Evolutionary conservation across 768 basidiomycete species (phyloP).

Genomic region (Podaxis sp.): DNA sequence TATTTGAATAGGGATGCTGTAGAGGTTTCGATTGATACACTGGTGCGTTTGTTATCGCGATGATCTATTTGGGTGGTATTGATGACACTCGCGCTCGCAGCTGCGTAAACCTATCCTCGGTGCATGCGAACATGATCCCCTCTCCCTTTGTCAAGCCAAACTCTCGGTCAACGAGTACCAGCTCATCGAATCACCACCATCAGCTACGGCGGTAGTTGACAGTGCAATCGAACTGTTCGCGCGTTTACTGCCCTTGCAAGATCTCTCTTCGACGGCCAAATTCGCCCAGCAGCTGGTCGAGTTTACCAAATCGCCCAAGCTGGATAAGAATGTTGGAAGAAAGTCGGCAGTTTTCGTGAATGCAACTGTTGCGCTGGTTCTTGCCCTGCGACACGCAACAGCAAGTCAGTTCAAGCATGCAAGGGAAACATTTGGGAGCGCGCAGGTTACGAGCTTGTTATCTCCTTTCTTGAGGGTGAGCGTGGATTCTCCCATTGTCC

Average conservation of each 20-base stretch:
- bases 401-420: conserved; percentile 52
- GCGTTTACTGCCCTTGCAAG: conserved; percentile 75
- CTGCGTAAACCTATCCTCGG: conserved; percentile 76
- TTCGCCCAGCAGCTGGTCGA: conserved; percentile 61
- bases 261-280: conserved; percentile 52
- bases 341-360: conserved; percentile 85
- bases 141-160: conserved; percentile 60
- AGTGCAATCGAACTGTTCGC: conserved; percentile 87
- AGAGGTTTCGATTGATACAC: conserved; percentile 72
- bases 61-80: conserved; percentile 2
- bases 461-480: conserved; percentile 77
- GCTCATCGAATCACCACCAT: conserved; percentile 64
- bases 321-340: conserved; percentile 85
- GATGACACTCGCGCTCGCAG: conserved; percentile 32
- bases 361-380: conserved; percentile 68
- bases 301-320: conserved; percentile 66
- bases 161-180: conserved; percentile 42
- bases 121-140: conserved; percentile 84
- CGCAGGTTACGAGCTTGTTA: conserved; percentile 58
- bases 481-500: not conserved
- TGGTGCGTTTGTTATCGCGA: conserved; percentile 48
- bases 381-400: conserved; percentile 61
- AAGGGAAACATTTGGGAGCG: conserved; percentile 63
- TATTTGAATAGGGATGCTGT: conserved; percentile 74
- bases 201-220: conserved; percentile 83